Evolutionary conservation across 2,329 filamentous ascomycete genomes (phyloP).

Genomic region (Aspergillus puulaauensis): DNA sequence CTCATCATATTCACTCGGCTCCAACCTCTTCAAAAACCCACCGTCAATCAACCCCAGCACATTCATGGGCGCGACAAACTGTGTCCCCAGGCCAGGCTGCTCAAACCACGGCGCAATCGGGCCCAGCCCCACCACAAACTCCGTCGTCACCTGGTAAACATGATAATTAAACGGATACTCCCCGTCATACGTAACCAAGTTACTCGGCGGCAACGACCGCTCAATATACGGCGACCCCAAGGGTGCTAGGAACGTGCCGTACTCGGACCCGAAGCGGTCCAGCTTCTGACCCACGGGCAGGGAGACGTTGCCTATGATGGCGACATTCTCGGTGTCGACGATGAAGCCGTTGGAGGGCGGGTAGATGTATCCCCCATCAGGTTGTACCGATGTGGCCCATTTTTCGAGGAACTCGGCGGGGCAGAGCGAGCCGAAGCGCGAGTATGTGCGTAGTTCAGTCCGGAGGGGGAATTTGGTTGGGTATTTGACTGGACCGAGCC

Average conservation of each 20-base stretch:
- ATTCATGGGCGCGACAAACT: constrained; percentile 29
- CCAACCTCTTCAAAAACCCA: constrained; percentile 19
- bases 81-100: constrained; percentile 50
- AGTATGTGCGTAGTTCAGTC: constrained; percentile 34
- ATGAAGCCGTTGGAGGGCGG: constrained; percentile 47
- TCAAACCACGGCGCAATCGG: constrained; percentile 53
- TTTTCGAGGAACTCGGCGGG: constrained; percentile 41
- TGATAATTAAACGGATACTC: constrained; percentile 51
- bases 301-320: constrained; percentile 45
- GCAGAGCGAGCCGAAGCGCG: constrained; percentile 41
- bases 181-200: constrained; percentile 39
- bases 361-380: constrained; percentile 32
- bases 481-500: constrained; percentile 37
- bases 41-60: constrained; percentile 33
- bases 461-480: constrained; percentile 33
- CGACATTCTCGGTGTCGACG: constrained; percentile 31
- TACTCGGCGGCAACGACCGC: constrained; percentile 49
- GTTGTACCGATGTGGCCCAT: constrained; percentile 10
- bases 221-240: constrained; percentile 50
- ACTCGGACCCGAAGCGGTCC: constrained; percentile 51
- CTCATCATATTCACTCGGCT: constrained; percentile 7
- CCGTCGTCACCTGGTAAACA: constrained; percentile 46
- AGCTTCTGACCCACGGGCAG: constrained; percentile 44
- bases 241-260: constrained; percentile 45
- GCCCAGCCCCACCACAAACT: constrained; percentile 43